Percentiles rank a stretch among this genome's conserved stretches.
Evolutionary conservation across 2,329 filamentous ascomycete species (phyloP).

Genomic region (Ophiocordyceps sinensis): DNA sequence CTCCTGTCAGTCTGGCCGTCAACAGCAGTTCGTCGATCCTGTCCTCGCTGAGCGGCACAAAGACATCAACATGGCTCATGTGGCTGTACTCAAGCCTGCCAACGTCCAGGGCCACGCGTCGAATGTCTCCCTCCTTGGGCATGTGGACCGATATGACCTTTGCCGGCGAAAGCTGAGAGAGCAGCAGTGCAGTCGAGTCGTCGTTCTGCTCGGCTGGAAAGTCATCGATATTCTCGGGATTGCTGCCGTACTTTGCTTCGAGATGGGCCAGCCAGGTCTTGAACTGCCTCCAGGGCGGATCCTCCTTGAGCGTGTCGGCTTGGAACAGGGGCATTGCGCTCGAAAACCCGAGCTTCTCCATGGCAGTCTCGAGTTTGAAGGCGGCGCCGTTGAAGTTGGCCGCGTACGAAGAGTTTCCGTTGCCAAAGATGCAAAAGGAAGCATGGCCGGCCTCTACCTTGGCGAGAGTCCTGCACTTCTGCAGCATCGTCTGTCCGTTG

Average conservation of each 20-base stretch:
- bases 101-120: neutral
- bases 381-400: constrained; percentile 1
- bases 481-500: neutral
- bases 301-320: constrained; percentile 2
- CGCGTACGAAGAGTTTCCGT: constrained; percentile 1
- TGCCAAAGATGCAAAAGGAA: constrained; percentile 1
- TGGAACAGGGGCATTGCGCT: neutral
- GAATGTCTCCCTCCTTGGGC: neutral
- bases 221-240: neutral
- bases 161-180: constrained; percentile 1
- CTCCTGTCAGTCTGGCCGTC: neutral
- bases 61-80: constrained; percentile 2
- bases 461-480: neutral
- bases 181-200: neutral
- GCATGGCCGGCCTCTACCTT: neutral
- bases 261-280: neutral
- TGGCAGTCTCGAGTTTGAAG: neutral
- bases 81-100: constrained; percentile 1
- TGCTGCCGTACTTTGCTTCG: neutral
- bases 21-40: neutral
- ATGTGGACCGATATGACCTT: neutral
- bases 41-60: neutral
- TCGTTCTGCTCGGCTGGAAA: neutral
- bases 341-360: neutral
- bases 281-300: constrained; percentile 1